A percentile compares a stretch with the other conserved stretches of the same genome.
Evolutionary conservation across 1,139 yeast species (phyloP).

Genomic region (Hansenula sp.): DNA sequence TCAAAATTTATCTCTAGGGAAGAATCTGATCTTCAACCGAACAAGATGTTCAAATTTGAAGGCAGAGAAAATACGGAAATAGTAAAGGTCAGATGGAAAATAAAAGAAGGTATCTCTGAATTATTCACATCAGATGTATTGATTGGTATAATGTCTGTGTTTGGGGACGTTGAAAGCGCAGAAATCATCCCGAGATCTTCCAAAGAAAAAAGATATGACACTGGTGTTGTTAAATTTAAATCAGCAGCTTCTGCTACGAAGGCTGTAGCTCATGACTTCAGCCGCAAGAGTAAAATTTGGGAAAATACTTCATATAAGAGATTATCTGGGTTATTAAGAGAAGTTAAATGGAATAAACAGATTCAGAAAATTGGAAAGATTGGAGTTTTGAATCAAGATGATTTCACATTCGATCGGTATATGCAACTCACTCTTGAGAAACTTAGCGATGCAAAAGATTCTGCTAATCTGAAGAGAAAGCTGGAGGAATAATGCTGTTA

Average conservation of each 20-base stretch:
- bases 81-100: slow-evolving; percentile 19
- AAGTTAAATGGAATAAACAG: slow-evolving; percentile 9
- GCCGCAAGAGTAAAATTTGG: slow-evolving; percentile 13
- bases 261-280: slow-evolving; percentile 13
- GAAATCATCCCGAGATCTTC: slow-evolving; percentile 10
- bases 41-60: background rate
- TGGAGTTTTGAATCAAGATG: slow-evolving; percentile 7
- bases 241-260: slow-evolving; percentile 7
- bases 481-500: background rate
- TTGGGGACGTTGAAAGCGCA: slow-evolving; percentile 16
- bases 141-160: slow-evolving; percentile 18
- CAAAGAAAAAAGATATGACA: slow-evolving; percentile 11
- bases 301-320: slow-evolving; percentile 15
- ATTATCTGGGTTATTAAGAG: slow-evolving; percentile 18
- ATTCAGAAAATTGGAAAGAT: background rate
- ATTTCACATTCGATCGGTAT: slow-evolving; percentile 15
- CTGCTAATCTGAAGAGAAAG: background rate
- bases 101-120: slow-evolving; percentile 16
- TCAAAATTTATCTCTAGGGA: background rate
- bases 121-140: slow-evolving; percentile 18
- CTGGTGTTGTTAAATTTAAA: slow-evolving; percentile 14
- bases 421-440: slow-evolving; percentile 10
- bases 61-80: slow-evolving; percentile 3
- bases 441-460: slow-evolving; percentile 3
- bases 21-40: slow-evolving; percentile 3